Conservation (phyloP, 176 grass and related monocot species). For the Cenchrus fungigraminus region DNA sequence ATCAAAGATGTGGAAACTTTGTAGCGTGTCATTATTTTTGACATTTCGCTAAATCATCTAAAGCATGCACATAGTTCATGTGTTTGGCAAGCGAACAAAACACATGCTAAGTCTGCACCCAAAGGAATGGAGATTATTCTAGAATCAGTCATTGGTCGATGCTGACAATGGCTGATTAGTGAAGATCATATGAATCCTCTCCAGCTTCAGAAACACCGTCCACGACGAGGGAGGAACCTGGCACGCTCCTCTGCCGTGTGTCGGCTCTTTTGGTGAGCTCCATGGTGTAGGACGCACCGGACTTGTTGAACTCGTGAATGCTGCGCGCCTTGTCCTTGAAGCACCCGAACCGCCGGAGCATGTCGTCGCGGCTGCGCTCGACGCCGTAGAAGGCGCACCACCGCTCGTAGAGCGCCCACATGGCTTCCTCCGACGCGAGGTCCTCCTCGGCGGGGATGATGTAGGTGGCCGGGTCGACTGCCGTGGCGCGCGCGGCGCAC, state of each 20-base stretch:
- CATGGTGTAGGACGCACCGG: background rate
- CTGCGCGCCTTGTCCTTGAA: slow-evolving; percentile 40
- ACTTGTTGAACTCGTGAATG: slow-evolving; percentile 46
- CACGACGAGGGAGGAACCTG: too few relatives aligned
- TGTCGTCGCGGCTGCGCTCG: slow-evolving; percentile 17
- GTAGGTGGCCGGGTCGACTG: background rate
- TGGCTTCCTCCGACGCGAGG: slow-evolving; percentile 21
- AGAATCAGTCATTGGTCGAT: too few relatives aligned
- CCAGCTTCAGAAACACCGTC: too few relatives aligned
- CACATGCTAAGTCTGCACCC: too few relatives aligned
- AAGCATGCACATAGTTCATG: too few relatives aligned
- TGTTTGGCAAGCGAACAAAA: too few relatives aligned
- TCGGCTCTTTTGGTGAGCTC: slow-evolving; percentile 5
- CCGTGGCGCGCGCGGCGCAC: background rate
- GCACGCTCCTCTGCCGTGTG: background rate
- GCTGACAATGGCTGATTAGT: too few relatives aligned
- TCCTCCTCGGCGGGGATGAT: slow-evolving; percentile 24
- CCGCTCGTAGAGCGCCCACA: slow-evolving; percentile 36
- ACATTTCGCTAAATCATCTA: too few relatives aligned
- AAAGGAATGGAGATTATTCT: too few relatives aligned
- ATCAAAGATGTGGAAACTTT: too few relatives aligned
- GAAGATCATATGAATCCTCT: too few relatives aligned
- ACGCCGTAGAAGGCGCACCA: slow-evolving; percentile 20
- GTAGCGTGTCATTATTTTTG: too few relatives aligned
- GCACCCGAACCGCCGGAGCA: slow-evolving; percentile 17